phyloP scores from a whole-genome alignment of 805 yeast species.

The Kluyveromyces nonfermentans region DNA sequence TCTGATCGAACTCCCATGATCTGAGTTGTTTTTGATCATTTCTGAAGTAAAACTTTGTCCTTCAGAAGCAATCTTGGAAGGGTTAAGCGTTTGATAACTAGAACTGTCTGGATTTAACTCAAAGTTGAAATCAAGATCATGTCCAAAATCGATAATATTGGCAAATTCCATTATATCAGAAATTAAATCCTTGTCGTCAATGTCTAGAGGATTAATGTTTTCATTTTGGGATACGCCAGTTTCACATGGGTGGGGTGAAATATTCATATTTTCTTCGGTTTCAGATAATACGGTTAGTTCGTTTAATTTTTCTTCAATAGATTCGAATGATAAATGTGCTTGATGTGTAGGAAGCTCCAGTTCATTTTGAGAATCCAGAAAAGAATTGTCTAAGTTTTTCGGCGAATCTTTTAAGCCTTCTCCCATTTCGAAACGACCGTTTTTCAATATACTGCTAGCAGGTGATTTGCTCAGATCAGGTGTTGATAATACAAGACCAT shows the following conservation, averaged over 20 bases:
- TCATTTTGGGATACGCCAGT: background rate
- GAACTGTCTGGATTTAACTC: constrained; percentile 15
- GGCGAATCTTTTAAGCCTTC: background rate
- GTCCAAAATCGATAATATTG: constrained; percentile 38
- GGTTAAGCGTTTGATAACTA: constrained; percentile 7
- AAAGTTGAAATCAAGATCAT: constrained; percentile 30
- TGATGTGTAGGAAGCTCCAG: constrained; percentile 3
- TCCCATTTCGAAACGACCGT: constrained; percentile 24
- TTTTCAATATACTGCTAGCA: constrained; percentile 29
- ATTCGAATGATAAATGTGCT: constrained; percentile 15
- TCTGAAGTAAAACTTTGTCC: background rate
- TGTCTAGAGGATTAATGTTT: background rate
- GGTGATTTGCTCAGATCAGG: constrained; percentile 33
- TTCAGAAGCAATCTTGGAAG: background rate
- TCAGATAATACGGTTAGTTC: constrained; percentile 17
- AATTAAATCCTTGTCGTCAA: constrained; percentile 29
- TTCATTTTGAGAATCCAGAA: background rate
- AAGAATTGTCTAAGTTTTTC: background rate
- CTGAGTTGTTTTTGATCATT: background rate
- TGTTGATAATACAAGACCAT: constrained; percentile 22
- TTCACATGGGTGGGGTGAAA: background rate
- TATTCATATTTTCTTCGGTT: constrained; percentile 7
- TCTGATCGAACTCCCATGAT: background rate
- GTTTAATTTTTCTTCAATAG: constrained; percentile 23
- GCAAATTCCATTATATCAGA: constrained; percentile 38